Base-by-base conservation (phyloP, 1,284 basidiomycete species). In the Puccinia hordei region DNA sequence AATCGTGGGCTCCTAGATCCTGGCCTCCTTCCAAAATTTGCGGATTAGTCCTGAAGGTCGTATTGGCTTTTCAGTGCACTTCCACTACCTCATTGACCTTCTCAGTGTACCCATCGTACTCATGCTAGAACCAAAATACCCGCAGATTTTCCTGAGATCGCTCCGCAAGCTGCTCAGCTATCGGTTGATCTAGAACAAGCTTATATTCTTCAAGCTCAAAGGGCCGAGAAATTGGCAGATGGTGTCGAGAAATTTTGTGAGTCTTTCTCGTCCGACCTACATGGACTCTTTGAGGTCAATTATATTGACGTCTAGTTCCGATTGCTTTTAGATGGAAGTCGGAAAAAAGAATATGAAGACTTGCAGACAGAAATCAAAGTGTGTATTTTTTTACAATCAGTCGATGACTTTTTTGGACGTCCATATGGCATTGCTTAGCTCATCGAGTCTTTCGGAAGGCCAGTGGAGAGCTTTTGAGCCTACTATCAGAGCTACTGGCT, bases 401-500 rank as follows among this genome's bases (percentile, higher is more conserved):
- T 2, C 35, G 13, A 41, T 19, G 15, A n/a, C n/a, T 44, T 22
- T 24, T 33, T 24, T 41, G 66, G 27, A 17, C 33, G 41, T 27
- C 46, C 19, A 63, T n/a, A 17, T 22, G 10, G 27, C 44, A 65
- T 76, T n/a, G 38, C 24, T 65, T 19, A 33, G n/a, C n/a, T 69
- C 51, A 38, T 35, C 2, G 35, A 19, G 17, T 22, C 59, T 30
- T 24, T 41, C 12, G 33, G 17, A 59, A 79, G 76, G 57, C 76
- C 35, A 69, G 65, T 61, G 65, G 44, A 44, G 33, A 71, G 27
- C 53, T 55, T 55, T 49, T 79, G 19, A 53, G 61, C 15, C 51
- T 46, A 12, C 41, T 79, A 51, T 69, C 76, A 30, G 65, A 57
- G 19, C 69, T 79, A 15, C 46, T 79, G 33, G 66, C 94, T 1